Evolutionary conservation across 2,329 filamentous ascomycete species (phyloP).

Genomic region (Didymosphaeria variabile): DNA sequence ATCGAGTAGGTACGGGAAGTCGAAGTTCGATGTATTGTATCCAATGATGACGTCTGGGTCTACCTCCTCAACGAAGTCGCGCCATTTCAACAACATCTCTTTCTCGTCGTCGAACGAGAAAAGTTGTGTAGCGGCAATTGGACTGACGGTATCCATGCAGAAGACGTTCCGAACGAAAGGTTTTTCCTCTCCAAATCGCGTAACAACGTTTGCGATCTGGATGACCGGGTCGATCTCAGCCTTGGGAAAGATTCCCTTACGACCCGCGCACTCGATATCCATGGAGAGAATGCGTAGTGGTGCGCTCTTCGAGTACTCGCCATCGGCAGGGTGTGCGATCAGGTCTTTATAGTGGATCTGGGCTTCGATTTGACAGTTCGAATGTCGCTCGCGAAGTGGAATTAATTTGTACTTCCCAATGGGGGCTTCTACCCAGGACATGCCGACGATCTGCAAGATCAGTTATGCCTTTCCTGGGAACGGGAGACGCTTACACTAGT

Average conservation of each 20-base stretch:
- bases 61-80: conserved; percentile 85
- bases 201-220: conserved; percentile 97
- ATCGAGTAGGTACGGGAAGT: conserved; percentile 94
- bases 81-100: conserved; percentile 92
- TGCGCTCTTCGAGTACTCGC: conserved; percentile 98
- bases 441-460: conserved; percentile 75
- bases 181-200: conserved; percentile 91
- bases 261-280: conserved; percentile 97
- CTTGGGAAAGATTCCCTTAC: conserved; percentile 97
- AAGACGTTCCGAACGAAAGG: conserved; percentile 97
- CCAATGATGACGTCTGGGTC: conserved; percentile 98
- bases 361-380: conserved; percentile 96
- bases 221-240: conserved; percentile 92
- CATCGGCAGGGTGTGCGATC: conserved; percentile 85
- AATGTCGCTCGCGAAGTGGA: conserved; percentile 73
- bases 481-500: conserved; percentile 69
- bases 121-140: conserved; percentile 94
- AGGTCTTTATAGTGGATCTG: conserved; percentile 82
- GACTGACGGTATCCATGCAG: conserved; percentile 88
- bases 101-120: conserved; percentile 83
- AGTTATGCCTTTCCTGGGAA: background rate
- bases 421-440: conserved; percentile 96
- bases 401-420: conserved; percentile 77
- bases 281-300: conserved; percentile 92
- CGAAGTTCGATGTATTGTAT: conserved; percentile 99